These are phyloP conservation scores for Cyclostephanos tholiformis DNA, from an alignment of 108 stramenopile species.

Conservation along the genomic window DNA sequence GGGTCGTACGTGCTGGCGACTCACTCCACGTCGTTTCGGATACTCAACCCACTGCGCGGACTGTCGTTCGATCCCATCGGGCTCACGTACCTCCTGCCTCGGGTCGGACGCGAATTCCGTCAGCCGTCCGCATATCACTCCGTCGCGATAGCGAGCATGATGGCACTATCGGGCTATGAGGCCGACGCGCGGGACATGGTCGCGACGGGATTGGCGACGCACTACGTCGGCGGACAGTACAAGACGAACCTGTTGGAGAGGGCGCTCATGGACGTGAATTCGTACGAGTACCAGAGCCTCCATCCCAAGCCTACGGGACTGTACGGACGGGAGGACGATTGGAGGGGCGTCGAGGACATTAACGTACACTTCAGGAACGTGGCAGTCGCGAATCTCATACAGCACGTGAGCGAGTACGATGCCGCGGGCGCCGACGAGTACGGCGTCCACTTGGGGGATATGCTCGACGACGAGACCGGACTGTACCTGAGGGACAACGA, in stretches of 20 bases:
- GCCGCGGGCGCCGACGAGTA: conserved; percentile 58
- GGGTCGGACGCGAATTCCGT: conserved; percentile 73
- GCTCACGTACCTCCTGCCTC: conserved; percentile 72
- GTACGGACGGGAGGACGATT: conserved; percentile 49
- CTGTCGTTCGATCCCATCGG: conserved; percentile 83
- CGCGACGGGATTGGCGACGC: conserved; percentile 80
- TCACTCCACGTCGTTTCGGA: conserved; percentile 58
- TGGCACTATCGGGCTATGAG: conserved; percentile 79
- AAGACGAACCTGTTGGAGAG: conserved; percentile 65
- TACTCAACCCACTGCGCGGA: conserved; percentile 76
- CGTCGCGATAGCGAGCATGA: conserved; percentile 56
- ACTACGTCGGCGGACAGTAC: conserved; percentile 55
- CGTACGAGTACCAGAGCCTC: conserved; percentile 65
- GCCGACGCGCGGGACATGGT: conserved; percentile 83
- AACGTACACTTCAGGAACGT: conserved; percentile 69
- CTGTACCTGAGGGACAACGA: conserved; percentile 42
- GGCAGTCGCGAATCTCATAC: conserved; percentile 62
- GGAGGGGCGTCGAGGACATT: conserved; percentile 35
- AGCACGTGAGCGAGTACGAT: conserved; percentile 62
- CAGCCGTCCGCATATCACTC: conserved; percentile 57
- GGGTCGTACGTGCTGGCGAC: conserved; percentile 81
- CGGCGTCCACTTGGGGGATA: conserved; percentile 24
- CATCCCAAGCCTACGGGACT: conserved; percentile 38
- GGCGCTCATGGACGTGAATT: conserved; percentile 54
- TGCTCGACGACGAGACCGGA: conserved; percentile 44